Conservation (phyloP, 2,329 filamentous ascomycete genomes). For the Coniochaeta ligniaria region DNA sequence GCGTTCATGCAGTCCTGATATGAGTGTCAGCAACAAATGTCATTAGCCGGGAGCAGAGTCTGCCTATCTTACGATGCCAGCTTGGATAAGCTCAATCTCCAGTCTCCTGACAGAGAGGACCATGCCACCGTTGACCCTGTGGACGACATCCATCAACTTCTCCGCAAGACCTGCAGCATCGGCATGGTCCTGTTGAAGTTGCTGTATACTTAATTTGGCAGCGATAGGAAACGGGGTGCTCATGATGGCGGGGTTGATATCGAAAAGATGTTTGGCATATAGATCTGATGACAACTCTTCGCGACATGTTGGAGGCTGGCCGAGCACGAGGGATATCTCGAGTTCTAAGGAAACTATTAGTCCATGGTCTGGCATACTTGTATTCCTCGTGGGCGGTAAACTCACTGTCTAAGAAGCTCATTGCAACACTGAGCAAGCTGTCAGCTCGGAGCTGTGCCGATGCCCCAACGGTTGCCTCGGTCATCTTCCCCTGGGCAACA, state of each 20-base stretch:
- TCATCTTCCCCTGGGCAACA: conserved; percentile 29
- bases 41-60: neutral
- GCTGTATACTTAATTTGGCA: conserved; percentile 26
- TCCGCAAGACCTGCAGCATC: conserved; percentile 21
- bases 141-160: conserved; percentile 17
- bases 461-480: conserved; percentile 13
- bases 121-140: neutral
- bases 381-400: neutral
- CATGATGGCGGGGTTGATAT: conserved; percentile 16
- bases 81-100: conserved; percentile 43
- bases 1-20: conserved; percentile 28
- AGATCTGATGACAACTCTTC: conserved; percentile 33
- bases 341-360: conserved; percentile 28
- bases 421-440: conserved; percentile 30
- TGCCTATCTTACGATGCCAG: conserved; percentile 35
- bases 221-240: conserved; percentile 27
- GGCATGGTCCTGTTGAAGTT: conserved; percentile 26
- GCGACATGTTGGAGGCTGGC: conserved; percentile 16
- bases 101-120: conserved; percentile 28
- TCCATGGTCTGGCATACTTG: neutral
- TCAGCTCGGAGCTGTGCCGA: conserved; percentile 18
- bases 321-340: conserved; percentile 33
- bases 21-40: neutral
- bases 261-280: conserved; percentile 31
- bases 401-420: conserved; percentile 46